phyloP scores from a whole-genome alignment of 225 moss, liverwort and hornwort species.

The Thuidium tamariscinum region DNA sequence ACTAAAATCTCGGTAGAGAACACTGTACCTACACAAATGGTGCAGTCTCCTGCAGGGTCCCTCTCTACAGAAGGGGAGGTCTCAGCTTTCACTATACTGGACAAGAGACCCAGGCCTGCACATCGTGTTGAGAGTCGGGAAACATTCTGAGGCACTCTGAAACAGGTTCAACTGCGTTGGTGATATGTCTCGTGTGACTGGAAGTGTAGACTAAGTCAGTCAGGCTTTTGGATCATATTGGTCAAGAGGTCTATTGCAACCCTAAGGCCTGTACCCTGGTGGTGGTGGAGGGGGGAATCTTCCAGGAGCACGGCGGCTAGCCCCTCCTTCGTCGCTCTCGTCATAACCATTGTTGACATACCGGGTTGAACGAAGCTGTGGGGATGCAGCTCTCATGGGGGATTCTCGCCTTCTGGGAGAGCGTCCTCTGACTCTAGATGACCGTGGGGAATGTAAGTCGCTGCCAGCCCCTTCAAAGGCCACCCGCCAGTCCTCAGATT shows the following conservation, averaged over 20 bases:
- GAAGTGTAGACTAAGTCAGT: background rate
- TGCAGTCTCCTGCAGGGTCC: background rate
- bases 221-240: background rate
- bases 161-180: background rate
- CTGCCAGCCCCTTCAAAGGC: constrained; percentile 83
- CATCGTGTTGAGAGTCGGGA: background rate
- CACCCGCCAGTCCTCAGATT: constrained; percentile 81
- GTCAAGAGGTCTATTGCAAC: background rate
- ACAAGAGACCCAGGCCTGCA: background rate
- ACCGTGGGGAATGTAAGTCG: constrained; percentile 17
- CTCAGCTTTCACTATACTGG: background rate
- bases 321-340: constrained; percentile 54
- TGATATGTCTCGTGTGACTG: background rate
- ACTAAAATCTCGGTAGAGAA: background rate
- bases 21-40: background rate
- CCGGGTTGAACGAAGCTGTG: constrained; percentile 8
- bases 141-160: background rate
- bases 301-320: constrained; percentile 49
- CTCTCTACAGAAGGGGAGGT: background rate
- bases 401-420: constrained; percentile 22
- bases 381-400: constrained; percentile 13
- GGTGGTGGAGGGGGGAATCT: constrained; percentile 66
- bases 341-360: constrained; percentile 48
- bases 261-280: constrained; percentile 37
- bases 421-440: background rate